A percentile compares a stretch with the other conserved stretches of the same genome.
Evolutionary conservation across 352 stramenopile genomes (phyloP).

Genomic region (Phytophthora pisi): DNA sequence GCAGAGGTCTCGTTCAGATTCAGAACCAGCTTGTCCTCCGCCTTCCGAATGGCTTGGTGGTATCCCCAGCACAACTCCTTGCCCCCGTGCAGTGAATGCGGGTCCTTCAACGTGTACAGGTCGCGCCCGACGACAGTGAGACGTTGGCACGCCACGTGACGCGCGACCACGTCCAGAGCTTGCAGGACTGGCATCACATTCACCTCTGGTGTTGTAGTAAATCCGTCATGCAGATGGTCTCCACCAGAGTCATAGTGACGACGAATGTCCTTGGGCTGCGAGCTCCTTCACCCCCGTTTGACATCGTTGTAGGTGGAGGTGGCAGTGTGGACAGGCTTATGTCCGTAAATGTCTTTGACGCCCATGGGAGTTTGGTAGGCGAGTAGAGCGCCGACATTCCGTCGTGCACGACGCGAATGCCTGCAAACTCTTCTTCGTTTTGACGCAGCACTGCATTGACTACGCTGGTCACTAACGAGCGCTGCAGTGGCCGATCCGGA

Average conservation of each 20-base stretch:
- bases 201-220: not conserved
- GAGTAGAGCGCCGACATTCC: slow-evolving; percentile 6
- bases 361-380: not conserved
- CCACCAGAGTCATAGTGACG: not conserved
- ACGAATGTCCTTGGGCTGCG: not conserved
- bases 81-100: slow-evolving; percentile 46
- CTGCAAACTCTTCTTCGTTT: slow-evolving; percentile 44
- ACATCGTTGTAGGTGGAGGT: not conserved
- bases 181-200: not conserved
- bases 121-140: slow-evolving; percentile 45
- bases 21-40: slow-evolving; percentile 47
- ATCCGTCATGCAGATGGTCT: not conserved
- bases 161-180: slow-evolving; percentile 43
- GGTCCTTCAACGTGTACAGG: slow-evolving; percentile 60
- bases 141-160: slow-evolving; percentile 21
- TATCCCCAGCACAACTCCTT: slow-evolving; percentile 71
- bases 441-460: slow-evolving; percentile 43
- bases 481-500: slow-evolving; percentile 33
- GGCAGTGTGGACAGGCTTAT: not conserved
- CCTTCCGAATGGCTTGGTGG: slow-evolving; percentile 58
- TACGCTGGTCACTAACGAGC: slow-evolving; percentile 37
- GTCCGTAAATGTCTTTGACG: not conserved
- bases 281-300: not conserved
- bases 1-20: slow-evolving; percentile 66
- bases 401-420: slow-evolving; percentile 52